Percentiles rank a stretch among this genome's conserved stretches.
phyloP scores from a whole-genome alignment of 805 yeast species.

The Teunomyces atbi region DNA sequence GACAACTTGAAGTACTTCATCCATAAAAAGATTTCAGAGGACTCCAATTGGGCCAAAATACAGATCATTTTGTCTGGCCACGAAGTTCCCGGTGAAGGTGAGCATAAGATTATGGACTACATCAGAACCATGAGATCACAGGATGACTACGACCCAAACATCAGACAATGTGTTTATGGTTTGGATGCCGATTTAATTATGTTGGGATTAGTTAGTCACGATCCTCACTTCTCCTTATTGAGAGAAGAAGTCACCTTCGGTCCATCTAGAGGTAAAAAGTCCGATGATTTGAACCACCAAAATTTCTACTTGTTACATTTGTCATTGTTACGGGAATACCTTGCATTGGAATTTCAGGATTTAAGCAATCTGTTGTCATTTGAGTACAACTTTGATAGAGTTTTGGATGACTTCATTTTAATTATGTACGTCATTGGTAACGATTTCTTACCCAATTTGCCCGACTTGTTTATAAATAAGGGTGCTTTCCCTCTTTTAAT shows the following conservation, averaged over 20 bases:
- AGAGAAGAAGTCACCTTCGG: conserved; percentile 97
- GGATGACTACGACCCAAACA: conserved; percentile 69
- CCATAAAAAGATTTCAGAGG: conserved; percentile 82
- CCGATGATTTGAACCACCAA: conserved; percentile 65
- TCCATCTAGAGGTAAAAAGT: conserved; percentile 33
- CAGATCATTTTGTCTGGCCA: conserved; percentile 84
- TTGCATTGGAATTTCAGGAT: conserved; percentile 79
- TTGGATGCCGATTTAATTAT: conserved; percentile 94
- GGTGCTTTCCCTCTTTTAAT: conserved; percentile 95
- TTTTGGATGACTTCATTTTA: conserved; percentile 88
- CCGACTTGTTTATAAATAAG: conserved; percentile 87
- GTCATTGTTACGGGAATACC: conserved; percentile 84
- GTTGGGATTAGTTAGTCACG: conserved; percentile 88
- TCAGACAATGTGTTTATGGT: conserved; percentile 93
- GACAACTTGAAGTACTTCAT: conserved; percentile 80
- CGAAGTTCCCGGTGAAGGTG: conserved; percentile 98
- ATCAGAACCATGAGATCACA: conserved; percentile 79
- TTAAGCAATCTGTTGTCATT: conserved; percentile 63
- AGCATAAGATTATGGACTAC: conserved; percentile 93
- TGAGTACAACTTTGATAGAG: conserved; percentile 79
- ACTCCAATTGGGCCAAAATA: conserved; percentile 79
- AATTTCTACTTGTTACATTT: conserved; percentile 80
- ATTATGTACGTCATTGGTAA: conserved; percentile 95
- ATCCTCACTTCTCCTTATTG: conserved; percentile 89
- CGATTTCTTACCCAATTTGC: conserved; percentile 95